Conservation (phyloP, 306 rosid genomes). For the Rosa persica region DNA sequence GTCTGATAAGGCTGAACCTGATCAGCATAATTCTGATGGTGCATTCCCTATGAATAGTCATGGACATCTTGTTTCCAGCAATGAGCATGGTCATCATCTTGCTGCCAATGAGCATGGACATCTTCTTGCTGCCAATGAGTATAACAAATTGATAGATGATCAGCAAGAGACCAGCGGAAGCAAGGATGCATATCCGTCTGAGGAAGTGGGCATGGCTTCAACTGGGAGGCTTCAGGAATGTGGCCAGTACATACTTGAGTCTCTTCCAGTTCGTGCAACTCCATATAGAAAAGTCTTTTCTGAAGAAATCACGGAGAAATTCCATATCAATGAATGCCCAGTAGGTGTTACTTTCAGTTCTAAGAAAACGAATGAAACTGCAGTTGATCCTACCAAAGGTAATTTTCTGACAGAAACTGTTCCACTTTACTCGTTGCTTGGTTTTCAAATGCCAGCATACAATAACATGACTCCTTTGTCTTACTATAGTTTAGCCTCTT, state of each 20-base stretch:
- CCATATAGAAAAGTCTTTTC: slow-evolving; percentile 28
- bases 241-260: slow-evolving; percentile 33
- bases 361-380: slow-evolving; percentile 32
- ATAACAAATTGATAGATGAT: slow-evolving; percentile 37
- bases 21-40: slow-evolving; percentile 30
- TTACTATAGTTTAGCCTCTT: neutral
- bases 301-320: slow-evolving; percentile 35
- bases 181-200: slow-evolving; percentile 28
- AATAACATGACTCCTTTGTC: neutral
- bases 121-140: slow-evolving; percentile 21
- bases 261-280: slow-evolving; percentile 37
- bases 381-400: slow-evolving; percentile 43
- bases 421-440: slow-evolving; percentile 14
- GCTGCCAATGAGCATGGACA: neutral
- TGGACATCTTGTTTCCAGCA: slow-evolving; percentile 24
- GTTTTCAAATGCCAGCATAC: slow-evolving; percentile 13
- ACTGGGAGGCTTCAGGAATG: slow-evolving; percentile 34
- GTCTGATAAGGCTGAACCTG: slow-evolving; percentile 45
- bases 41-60: slow-evolving; percentile 28
- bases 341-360: slow-evolving; percentile 26
- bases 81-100: neutral
- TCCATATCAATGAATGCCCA: slow-evolving; percentile 25
- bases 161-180: slow-evolving; percentile 29
- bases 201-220: slow-evolving; percentile 31
- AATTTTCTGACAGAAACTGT: slow-evolving; percentile 18